Conservation (phyloP, 345 rosid species). For the Eucalyptus sideroxylon region DNA sequence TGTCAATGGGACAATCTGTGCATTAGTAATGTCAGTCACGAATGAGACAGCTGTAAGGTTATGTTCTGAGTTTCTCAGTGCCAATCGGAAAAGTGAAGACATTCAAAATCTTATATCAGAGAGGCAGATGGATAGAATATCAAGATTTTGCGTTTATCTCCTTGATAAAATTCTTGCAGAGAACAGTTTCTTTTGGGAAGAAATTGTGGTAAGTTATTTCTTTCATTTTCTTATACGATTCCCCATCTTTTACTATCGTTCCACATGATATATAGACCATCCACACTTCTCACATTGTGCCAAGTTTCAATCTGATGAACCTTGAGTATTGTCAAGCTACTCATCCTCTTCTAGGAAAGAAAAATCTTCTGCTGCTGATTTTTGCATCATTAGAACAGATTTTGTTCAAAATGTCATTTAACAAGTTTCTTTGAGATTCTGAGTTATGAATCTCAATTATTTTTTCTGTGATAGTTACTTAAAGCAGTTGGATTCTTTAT, state of each 20-base stretch:
- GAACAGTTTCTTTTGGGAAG: conserved; percentile 60
- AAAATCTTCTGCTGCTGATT: neutral
- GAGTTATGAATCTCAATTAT: neutral
- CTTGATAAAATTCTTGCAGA: conserved; percentile 51
- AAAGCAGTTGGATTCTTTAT: neutral
- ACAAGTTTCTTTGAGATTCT: neutral
- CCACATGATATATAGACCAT: neutral
- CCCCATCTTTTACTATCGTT: neutral
- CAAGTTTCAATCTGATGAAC: neutral
- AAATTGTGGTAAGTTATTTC: conserved; percentile 37
- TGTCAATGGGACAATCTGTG: conserved; percentile 49
- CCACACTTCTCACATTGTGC: neutral
- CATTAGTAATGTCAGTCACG: conserved; percentile 48
- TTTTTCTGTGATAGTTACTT: neutral
- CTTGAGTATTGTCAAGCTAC: neutral
- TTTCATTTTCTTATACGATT: neutral
- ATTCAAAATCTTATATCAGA: conserved; percentile 10
- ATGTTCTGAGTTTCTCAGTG: conserved; percentile 8
- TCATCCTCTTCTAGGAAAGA: neutral
- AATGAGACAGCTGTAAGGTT: conserved; percentile 26
- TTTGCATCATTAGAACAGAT: neutral
- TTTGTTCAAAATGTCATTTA: neutral
- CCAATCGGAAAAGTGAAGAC: neutral
- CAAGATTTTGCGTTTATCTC: conserved; percentile 64
- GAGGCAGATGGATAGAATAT: conserved; percentile 26